A percentile compares a stretch with the other conserved stretches of the same genome.
Conservation (phyloP, 2,329 filamentous ascomycete genomes). For the Neonectria magnoliae region DNA sequence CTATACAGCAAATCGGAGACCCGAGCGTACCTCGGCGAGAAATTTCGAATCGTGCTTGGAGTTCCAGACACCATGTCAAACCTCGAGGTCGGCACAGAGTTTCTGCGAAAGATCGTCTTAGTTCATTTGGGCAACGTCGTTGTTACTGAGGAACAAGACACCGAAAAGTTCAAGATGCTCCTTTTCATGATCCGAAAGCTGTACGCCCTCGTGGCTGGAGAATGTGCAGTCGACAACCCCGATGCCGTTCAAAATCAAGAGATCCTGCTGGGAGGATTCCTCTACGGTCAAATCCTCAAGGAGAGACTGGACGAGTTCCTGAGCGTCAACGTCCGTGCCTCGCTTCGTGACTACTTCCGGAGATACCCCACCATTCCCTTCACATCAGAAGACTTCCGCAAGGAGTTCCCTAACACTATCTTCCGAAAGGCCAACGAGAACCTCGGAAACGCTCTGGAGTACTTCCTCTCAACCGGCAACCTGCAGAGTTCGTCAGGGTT, state of each 20-base stretch:
- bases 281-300: constrained; percentile 96
- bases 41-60: constrained; percentile 88
- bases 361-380: constrained; percentile 74
- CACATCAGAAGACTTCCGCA: constrained; percentile 78
- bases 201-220: constrained; percentile 90
- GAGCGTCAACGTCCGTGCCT: constrained; percentile 59
- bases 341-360: constrained; percentile 67
- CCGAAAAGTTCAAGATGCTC: constrained; percentile 92
- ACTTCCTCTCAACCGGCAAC: constrained; percentile 97
- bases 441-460: constrained; percentile 86
- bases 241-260: constrained; percentile 98
- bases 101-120: constrained; percentile 87
- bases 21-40: constrained; percentile 85
- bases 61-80: constrained; percentile 86
- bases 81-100: constrained; percentile 90
- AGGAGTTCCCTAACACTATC: constrained; percentile 81
- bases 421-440: constrained; percentile 88
- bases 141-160: constrained; percentile 84
- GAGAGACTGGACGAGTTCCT: constrained; percentile 93
- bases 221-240: constrained; percentile 93
- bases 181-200: constrained; percentile 97
- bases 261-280: constrained; percentile 88
- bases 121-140: constrained; percentile 90
- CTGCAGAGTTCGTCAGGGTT: constrained; percentile 89
- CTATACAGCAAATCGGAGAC: constrained; percentile 86